A percentile compares a stretch with the other conserved stretches of the same genome.
phyloP scores from a whole-genome alignment of 2,329 filamentous ascomycete species.

The Neofusicoccum sp. region DNA sequence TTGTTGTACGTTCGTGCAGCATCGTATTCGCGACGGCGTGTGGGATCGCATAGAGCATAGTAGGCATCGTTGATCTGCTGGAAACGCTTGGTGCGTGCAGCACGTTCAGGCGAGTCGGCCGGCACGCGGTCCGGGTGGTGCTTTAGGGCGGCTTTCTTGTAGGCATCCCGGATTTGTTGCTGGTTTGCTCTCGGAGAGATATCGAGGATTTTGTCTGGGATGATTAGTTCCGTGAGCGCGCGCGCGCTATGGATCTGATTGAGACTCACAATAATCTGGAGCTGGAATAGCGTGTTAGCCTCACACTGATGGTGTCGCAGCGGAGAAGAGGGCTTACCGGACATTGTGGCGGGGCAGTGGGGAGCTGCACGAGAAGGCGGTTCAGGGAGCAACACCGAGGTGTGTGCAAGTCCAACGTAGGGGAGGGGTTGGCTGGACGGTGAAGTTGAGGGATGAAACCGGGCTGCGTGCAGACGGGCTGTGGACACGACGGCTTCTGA shows the following conservation, averaged over 20 bases:
- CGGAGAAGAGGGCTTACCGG: slow-evolving; percentile 14
- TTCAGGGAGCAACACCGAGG: not conserved
- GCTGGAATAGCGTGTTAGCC: slow-evolving; percentile 24
- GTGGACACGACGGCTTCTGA: not conserved
- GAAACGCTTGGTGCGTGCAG: slow-evolving; percentile 79
- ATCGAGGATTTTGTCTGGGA: slow-evolving; percentile 69
- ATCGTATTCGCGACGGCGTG: slow-evolving; percentile 81
- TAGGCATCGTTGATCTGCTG: slow-evolving; percentile 92
- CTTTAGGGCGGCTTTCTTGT: slow-evolving; percentile 83
- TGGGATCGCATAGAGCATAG: slow-evolving; percentile 80
- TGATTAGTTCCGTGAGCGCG: slow-evolving; percentile 21
- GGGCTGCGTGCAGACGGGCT: not conserved
- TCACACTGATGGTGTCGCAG: not conserved
- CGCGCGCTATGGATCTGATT: not conserved
- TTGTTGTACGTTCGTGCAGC: slow-evolving; percentile 61
- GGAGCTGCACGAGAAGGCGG: not conserved
- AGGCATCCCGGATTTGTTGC: slow-evolving; percentile 87
- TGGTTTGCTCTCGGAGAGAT: slow-evolving; percentile 70
- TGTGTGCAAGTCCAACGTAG: too few species aligned
- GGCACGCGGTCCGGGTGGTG: slow-evolving; percentile 91
- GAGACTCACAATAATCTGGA: slow-evolving; percentile 31
- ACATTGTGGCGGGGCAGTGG: slow-evolving; percentile 17
- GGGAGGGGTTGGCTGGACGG: not conserved
- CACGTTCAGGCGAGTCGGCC: slow-evolving; percentile 76
- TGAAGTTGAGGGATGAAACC: not conserved